A percentile compares a stretch with the other conserved stretches of the same genome.
phyloP scores from a whole-genome alignment of 352 stramenopile genomes.

The Globisporangium lucens region DNA sequence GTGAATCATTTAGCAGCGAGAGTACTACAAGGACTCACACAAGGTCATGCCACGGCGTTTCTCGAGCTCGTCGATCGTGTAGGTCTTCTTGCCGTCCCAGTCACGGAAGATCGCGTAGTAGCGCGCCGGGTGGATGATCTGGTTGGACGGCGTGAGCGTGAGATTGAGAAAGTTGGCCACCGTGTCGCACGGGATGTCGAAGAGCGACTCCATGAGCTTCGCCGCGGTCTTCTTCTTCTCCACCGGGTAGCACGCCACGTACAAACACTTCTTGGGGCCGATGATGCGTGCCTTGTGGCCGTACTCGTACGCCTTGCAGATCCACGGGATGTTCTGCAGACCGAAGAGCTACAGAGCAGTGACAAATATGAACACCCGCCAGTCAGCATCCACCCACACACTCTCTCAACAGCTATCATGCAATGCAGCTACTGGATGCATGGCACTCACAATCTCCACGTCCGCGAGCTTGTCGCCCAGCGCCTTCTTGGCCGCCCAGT shows the following conservation, averaged over 20 bases:
- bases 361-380: background rate
- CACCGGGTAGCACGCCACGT: constrained; percentile 89
- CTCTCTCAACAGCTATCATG: constrained; percentile 9
- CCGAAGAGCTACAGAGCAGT: constrained; percentile 74
- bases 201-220: constrained; percentile 82
- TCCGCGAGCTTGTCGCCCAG: constrained; percentile 63
- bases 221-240: constrained; percentile 78
- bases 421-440: too few relatives aligned
- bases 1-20: background rate
- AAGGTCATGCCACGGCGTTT: constrained; percentile 86
- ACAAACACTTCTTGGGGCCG: constrained; percentile 88
- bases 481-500: constrained; percentile 89
- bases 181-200: constrained; percentile 89
- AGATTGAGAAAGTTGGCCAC: constrained; percentile 93
- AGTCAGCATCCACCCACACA: constrained; percentile 12
- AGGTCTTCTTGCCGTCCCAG: constrained; percentile 89
- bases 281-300: constrained; percentile 89
- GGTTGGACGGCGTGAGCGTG: constrained; percentile 92
- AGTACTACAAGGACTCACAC: constrained; percentile 42
- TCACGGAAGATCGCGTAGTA: constrained; percentile 93
- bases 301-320: constrained; percentile 90
- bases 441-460: constrained; percentile 49
- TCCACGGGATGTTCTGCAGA: constrained; percentile 94
- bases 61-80: constrained; percentile 80
- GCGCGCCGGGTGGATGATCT: constrained; percentile 91